A percentile compares a stretch with the other conserved stretches of the same genome.
These are phyloP conservation scores for Sechiopsis laciniata DNA, from an alignment of 306 rosid species.

Conservation along the genomic window DNA sequence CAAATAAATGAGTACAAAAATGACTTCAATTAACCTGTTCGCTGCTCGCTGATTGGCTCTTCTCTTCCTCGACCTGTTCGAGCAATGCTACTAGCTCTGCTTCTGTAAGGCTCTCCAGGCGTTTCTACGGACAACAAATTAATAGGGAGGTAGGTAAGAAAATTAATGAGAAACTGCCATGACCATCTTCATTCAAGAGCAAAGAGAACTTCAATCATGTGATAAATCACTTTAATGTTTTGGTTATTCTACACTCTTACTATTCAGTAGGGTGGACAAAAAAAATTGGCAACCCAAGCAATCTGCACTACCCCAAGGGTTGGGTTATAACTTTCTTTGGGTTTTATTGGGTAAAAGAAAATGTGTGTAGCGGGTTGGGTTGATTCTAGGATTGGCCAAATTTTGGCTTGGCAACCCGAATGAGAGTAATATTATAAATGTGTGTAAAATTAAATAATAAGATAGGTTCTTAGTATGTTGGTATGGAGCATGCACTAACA, in stretches of 20 bases:
- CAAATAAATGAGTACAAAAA: constrained; percentile 13
- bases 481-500: no score
- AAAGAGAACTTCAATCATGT: not conserved
- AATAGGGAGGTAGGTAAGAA: constrained; percentile 7
- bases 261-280: no score
- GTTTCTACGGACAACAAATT: constrained; percentile 63
- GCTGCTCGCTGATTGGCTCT: constrained; percentile 44
- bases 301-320: no score
- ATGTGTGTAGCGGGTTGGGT: no score
- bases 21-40: constrained; percentile 42
- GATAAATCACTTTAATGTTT: not conserved
- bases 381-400: no score
- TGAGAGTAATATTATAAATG: no score
- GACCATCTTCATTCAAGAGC: not conserved
- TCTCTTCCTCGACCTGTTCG: constrained; percentile 94
- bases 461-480: no score
- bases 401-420: no score
- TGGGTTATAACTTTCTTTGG: no score
- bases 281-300: no score
- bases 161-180: not conserved
- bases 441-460: no score
- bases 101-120: constrained; percentile 85
- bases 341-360: no score
- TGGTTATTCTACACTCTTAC: not conserved
- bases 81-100: constrained; percentile 83